Base-by-base conservation (phyloP, 2,329 filamentous ascomycete genomes). In the Fusarium goolgardi region DNA sequence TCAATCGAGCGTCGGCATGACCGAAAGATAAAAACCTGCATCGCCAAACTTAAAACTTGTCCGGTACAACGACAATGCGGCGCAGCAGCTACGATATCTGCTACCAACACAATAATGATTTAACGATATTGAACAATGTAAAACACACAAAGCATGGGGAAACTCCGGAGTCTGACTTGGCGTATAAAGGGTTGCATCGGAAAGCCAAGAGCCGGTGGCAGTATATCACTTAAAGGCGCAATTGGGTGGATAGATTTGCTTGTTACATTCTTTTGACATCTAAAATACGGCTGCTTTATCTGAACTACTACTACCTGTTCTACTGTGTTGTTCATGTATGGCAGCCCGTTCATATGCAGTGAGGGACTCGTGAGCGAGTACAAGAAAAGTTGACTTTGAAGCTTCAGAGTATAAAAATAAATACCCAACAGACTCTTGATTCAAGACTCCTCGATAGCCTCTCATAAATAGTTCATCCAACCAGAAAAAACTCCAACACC, bases 31-130 rank as follows among this genome's bases (percentile, higher is more conserved):
- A n/a, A 13, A 55, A 15, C 20, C 21, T 41, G 23, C 9, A 43
- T 25, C 15, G 13, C 21, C 13, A 15, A 18, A 43, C 41, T 44
- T n/a, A 11, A 27, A 44, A 44, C 16, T 12, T 9, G 13, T 13
- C 9, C 4, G 1, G 16, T 18, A 23, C 35, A 15, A n/a, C 12
- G 21, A 15, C 6, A 25, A 27, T 47, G 16, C 27, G 31, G 7
- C 25, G 20, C 32, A 54, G 35, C 41, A 59, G 50, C 27, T 27
- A 27, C 27, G 27, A 27, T 27, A 11, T 27, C 49, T 8, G 56
- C 54, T 34, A 52, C 43, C 51, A 18, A 41, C 40, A 55, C 57
- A 23, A 67, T 61, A 31, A 70, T 35, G 67, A 68, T 50, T 68
- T 50, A 47, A 64, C 55, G 67, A 68, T 23, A 65, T 11, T 43